Evolutionary conservation across 441 rosid species (phyloP).

Genomic region (Manihot esculenta): DNA sequence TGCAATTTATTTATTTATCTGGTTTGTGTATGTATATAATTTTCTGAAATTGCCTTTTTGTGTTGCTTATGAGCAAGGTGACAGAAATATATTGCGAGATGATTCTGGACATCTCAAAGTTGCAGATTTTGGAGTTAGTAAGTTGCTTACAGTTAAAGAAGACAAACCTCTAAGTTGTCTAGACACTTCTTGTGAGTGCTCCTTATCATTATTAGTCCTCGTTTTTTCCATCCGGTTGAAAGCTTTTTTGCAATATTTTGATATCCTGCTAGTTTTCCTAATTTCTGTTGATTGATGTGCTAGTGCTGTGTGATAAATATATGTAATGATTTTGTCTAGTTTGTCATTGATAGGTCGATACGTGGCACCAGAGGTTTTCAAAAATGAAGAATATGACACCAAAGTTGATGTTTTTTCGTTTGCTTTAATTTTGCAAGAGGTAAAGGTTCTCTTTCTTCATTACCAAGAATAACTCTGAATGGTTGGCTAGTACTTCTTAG

Average conservation of each 20-base stretch:
- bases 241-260: neutral
- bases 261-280: neutral
- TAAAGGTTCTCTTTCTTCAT: conserved; percentile 23
- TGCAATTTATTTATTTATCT: neutral
- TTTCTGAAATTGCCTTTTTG: conserved; percentile 34
- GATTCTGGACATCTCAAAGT: conserved; percentile 95
- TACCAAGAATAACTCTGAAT: neutral
- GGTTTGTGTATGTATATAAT: conserved; percentile 1
- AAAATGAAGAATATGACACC: conserved; percentile 70
- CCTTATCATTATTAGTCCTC: conserved; percentile 9
- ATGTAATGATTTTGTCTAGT: conserved; percentile 15
- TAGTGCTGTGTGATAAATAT: neutral
- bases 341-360: conserved; percentile 64
- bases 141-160: conserved; percentile 83
- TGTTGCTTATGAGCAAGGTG: conserved; percentile 32
- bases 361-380: conserved; percentile 88
- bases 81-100: conserved; percentile 91
- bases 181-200: conserved; percentile 69
- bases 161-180: conserved; percentile 62
- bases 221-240: neutral
- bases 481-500: neutral
- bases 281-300: neutral
- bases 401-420: conserved; percentile 97
- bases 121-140: conserved; percentile 96
- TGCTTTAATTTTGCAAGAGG: conserved; percentile 94